Conservation (phyloP, 129 eudicot species). For the Chrysanthemum makinoi region DNA sequence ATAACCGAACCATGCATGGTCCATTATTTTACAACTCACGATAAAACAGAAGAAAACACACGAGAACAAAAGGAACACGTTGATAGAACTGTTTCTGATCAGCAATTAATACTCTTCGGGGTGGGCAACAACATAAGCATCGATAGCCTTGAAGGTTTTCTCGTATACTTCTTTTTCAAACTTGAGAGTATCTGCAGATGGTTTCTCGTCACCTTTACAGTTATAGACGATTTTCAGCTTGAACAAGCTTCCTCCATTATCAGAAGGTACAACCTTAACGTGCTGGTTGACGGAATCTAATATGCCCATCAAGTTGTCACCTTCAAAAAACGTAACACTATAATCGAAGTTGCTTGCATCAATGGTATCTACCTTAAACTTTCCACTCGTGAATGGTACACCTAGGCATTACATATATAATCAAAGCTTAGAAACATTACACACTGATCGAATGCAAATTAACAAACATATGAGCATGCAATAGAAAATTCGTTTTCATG, state of each 20-base stretch:
- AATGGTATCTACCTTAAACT: slow-evolving; percentile 10
- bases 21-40: no score
- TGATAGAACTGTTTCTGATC: no score
- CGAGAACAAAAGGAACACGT: no score
- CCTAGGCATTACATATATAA: background rate
- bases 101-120: no score
- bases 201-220: slow-evolving; percentile 21
- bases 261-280: slow-evolving; percentile 15
- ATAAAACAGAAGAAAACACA: no score
- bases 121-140: background rate
- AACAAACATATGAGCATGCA: background rate
- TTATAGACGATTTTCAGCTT: slow-evolving; percentile 21
- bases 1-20: no score
- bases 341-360: slow-evolving; percentile 1
- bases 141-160: slow-evolving; percentile 26
- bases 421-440: no score
- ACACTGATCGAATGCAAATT: background rate
- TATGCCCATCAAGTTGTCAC: slow-evolving; percentile 23
- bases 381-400: slow-evolving; percentile 18
- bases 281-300: slow-evolving; percentile 21
- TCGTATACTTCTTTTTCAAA: slow-evolving; percentile 22
- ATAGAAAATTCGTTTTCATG: background rate
- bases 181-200: slow-evolving; percentile 2
- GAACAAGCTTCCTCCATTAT: slow-evolving; percentile 11
- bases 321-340: slow-evolving; percentile 20